Percentiles rank a stretch among this genome's conserved stretches.
Evolutionary conservation across 2,329 filamentous ascomycete genomes (phyloP).

Genomic region (Fusarium humuli): DNA sequence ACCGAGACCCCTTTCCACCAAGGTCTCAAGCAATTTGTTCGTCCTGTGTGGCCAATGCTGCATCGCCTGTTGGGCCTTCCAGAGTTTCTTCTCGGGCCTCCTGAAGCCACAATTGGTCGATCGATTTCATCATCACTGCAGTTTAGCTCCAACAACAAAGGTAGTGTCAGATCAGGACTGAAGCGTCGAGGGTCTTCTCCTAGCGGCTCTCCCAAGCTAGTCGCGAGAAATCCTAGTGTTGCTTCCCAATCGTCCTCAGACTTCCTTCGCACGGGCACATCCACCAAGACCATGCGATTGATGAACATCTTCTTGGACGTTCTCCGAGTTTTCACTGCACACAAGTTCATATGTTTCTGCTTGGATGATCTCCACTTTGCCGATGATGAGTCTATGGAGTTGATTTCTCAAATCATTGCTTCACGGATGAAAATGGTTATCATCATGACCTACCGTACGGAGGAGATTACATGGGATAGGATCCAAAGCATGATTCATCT

Average conservation of each 20-base stretch:
- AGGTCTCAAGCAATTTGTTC: conserved; percentile 70
- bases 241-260: conserved; percentile 68
- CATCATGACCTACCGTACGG: conserved; percentile 79
- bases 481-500: conserved; percentile 67
- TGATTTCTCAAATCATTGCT: conserved; percentile 83
- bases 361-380: conserved; percentile 92
- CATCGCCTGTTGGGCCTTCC: conserved; percentile 71
- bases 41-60: conserved; percentile 72
- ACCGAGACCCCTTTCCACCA: conserved; percentile 74
- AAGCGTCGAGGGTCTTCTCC: conserved; percentile 64
- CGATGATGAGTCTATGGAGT: conserved; percentile 85
- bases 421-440: conserved; percentile 85
- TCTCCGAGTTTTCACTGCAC: conserved; percentile 80
- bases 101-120: conserved; percentile 53
- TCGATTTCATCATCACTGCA: conserved; percentile 55
- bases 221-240: conserved; percentile 53
- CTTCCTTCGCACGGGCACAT: conserved; percentile 67
- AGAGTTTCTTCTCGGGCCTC: conserved; percentile 74
- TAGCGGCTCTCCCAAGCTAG: conserved; percentile 55
- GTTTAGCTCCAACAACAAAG: conserved; percentile 48
- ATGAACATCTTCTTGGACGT: conserved; percentile 92
- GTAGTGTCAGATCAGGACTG: conserved; percentile 48
- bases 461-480: conserved; percentile 69
- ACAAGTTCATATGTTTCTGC: conserved; percentile 89
- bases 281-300: conserved; percentile 76